Evolutionary conservation across 1,284 basidiomycete species (phyloP), one percentile per base, ranked within the genome.

Genomic region (Puccinia hordei): DNA sequence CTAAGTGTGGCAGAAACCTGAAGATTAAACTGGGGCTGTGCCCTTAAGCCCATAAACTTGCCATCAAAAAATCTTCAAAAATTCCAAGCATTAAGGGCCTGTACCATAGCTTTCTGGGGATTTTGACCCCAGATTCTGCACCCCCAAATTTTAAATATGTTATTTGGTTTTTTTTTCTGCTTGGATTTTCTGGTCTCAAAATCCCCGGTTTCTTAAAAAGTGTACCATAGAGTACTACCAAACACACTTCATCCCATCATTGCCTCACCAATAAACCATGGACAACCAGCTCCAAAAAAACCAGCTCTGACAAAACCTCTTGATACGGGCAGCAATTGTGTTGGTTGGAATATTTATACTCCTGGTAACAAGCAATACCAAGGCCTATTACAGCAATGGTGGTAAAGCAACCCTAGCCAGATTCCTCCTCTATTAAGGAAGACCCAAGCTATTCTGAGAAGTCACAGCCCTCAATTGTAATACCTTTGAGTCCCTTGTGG

Each of bases 91-190:
- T n/a, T n/a, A n/a, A 65, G 61, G 61, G 61, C 61, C 61, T 65
- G 61, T 65, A 65, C 61, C 61, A 65, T 41, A 38, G 61, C 61
- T 65, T 65, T 65, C 61, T 17, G 27, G 10, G 61, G 61, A 65
- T 65, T 33, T 65, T 5, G 17, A 65, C 2, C 38, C 33, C 5
- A 8, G 38, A 65, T 65, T 38, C 61, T 27, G 33, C 30, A 30
- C 15, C 17, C 33, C 22, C 61, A 2, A 65, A 61, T 15, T 15
- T 5, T 13, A 35, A 10, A 9, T n/a, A n/a, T n/a, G n/a, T n/a
- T n/a, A n/a, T n/a, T n/a, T n/a, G n/a, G n/a, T 57, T 57, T 27
- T 8, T 61, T 61, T 27, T 35, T 61, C 10, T 9, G 4, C 3
- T 41, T 41, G 30, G 38, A 41, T 1, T 65, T n/a, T 41, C 33